phyloP scores from a whole-genome alignment of 805 yeast genomes.

The Ogataea corticis region DNA sequence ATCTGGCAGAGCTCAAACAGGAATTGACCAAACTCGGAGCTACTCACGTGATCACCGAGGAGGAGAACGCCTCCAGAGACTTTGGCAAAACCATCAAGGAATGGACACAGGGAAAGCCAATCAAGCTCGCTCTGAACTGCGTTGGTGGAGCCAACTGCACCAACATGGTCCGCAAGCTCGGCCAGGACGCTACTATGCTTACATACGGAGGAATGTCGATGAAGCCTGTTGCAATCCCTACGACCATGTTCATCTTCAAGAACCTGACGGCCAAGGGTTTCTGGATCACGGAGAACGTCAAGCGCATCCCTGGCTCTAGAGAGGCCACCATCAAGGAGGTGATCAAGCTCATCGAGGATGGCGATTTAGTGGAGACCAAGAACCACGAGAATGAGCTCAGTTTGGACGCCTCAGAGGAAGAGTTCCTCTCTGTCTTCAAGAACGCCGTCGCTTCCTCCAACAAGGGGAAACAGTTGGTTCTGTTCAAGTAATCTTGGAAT shows the following conservation, averaged over 20 bases:
- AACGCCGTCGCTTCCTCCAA: slow-evolving; percentile 43
- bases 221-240: slow-evolving; percentile 91
- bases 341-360: slow-evolving; percentile 56
- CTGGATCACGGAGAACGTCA: slow-evolving; percentile 81
- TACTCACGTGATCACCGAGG: slow-evolving; percentile 85
- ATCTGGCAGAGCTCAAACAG: slow-evolving; percentile 57
- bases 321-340: slow-evolving; percentile 54
- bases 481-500: slow-evolving; percentile 5
- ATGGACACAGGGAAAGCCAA: slow-evolving; percentile 51
- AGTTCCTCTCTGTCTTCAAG: slow-evolving; percentile 43
- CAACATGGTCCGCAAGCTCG: slow-evolving; percentile 79
- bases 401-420: slow-evolving; percentile 37
- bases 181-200: slow-evolving; percentile 70
- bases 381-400: slow-evolving; percentile 40
- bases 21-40: slow-evolving; percentile 75
- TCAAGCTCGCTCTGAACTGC: slow-evolving; percentile 84
- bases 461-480: slow-evolving; percentile 47
- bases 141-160: slow-evolving; percentile 90
- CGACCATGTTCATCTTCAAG: slow-evolving; percentile 86
- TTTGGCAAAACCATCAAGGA: slow-evolving; percentile 60
- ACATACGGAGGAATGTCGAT: slow-evolving; percentile 98
- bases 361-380: slow-evolving; percentile 53
- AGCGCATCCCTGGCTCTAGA: slow-evolving; percentile 60
- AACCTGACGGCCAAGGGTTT: slow-evolving; percentile 84
- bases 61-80: slow-evolving; percentile 68